A percentile compares a stretch with the other conserved stretches of the same genome.
phyloP scores from a whole-genome alignment of 768 basidiomycete genomes.

The Cyathus striatus region DNA sequence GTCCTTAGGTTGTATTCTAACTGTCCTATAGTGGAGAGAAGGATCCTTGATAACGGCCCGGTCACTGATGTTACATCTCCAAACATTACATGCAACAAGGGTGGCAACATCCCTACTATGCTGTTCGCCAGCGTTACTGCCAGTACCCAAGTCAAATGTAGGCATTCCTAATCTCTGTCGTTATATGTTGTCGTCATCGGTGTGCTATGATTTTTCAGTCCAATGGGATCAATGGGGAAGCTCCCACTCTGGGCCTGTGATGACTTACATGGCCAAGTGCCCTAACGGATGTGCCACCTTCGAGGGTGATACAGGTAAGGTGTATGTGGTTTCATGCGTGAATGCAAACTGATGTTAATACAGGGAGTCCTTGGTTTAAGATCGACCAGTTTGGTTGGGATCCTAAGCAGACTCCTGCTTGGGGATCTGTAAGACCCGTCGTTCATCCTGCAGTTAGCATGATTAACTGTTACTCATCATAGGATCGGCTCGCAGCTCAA shows the following conservation, averaged over 20 bases:
- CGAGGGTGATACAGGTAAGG: no score
- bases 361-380: conserved; percentile 11
- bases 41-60: conserved; percentile 10
- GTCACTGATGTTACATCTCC: conserved; percentile 9
- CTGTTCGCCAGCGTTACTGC: conserved; percentile 11
- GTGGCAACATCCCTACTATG: conserved; percentile 13
- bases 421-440: conserved; percentile 11
- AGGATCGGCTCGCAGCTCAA: conserved; percentile 14
- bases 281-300: conserved; percentile 13
- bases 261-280: conserved; percentile 16
- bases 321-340: no score
- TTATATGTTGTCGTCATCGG: neutral
- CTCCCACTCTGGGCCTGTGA: conserved; percentile 9
- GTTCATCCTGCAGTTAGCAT: neutral
- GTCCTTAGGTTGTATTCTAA: neutral
- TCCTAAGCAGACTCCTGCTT: conserved; percentile 7
- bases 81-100: conserved; percentile 14
- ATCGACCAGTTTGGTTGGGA: conserved; percentile 7
- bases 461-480: neutral
- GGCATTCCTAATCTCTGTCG: neutral
- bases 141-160: conserved; percentile 10
- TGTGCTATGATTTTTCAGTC: conserved; percentile 7
- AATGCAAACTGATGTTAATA: no score
- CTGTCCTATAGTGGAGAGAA: conserved; percentile 3
- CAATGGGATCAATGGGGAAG: conserved; percentile 9